These are phyloP conservation scores for Chaetomium cochliodes DNA, from an alignment of 495 filamentous ascomycete genomes.

Conservation along the genomic window DNA sequence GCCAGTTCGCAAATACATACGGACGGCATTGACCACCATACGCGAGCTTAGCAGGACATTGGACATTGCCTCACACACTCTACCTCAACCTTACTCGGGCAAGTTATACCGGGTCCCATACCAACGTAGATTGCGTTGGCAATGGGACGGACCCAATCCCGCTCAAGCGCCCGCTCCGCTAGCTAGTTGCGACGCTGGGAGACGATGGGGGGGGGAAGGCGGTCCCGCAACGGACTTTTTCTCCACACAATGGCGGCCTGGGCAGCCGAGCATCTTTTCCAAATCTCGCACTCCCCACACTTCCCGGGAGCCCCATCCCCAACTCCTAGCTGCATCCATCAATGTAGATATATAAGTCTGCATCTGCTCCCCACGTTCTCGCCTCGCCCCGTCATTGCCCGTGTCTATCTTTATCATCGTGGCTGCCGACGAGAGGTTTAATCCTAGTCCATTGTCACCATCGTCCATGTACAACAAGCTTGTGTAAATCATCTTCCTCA, in stretches of 20 bases:
- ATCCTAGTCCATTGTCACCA: conserved; percentile 8
- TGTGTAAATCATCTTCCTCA: conserved; percentile 4
- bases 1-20: conserved; percentile 31
- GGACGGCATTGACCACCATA: conserved; percentile 41
- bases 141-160: conserved; percentile 23
- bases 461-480: conserved; percentile 14
- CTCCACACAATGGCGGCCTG: conserved; percentile 35
- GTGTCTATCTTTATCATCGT: conserved; percentile 30
- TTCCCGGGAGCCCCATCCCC: conserved; percentile 31
- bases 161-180: conserved; percentile 25
- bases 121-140: conserved; percentile 13
- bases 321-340: conserved; percentile 27
- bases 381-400: conserved; percentile 32
- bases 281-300: conserved; percentile 34
- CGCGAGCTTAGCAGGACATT: neutral
- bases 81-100: conserved; percentile 35
- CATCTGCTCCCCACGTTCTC: conserved; percentile 35
- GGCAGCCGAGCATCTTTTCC: conserved; percentile 28
- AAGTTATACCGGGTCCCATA: conserved; percentile 29
- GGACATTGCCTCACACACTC: conserved; percentile 23
- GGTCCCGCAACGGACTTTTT: conserved; percentile 23
- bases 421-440: conserved; percentile 17
- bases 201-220: conserved; percentile 17
- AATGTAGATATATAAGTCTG: conserved; percentile 42
- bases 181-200: conserved; percentile 3